Percentiles rank a stretch among this genome's conserved stretches.
These are phyloP conservation scores for Meyerozyma sp. DNA, from an alignment of 1,139 yeast genomes.

Conservation along the genomic window DNA sequence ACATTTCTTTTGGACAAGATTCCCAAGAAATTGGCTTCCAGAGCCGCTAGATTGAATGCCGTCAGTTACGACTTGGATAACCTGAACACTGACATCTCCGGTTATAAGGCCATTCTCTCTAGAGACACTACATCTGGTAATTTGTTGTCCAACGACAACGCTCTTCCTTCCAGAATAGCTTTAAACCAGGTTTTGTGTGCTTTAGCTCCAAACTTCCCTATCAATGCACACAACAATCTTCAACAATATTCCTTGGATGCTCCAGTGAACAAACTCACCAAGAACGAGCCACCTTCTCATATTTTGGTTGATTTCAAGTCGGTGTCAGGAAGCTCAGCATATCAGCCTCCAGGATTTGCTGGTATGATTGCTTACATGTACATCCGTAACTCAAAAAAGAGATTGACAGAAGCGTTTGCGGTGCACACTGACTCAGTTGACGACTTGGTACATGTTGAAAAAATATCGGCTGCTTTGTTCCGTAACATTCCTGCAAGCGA, in stretches of 20 bases:
- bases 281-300: conserved; percentile 61
- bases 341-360: conserved; percentile 63
- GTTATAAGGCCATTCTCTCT: conserved; percentile 66
- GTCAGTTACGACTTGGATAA: conserved; percentile 38
- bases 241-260: conserved; percentile 38
- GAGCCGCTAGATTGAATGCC: conserved; percentile 35
- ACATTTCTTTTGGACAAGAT: conserved; percentile 59
- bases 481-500: conserved; percentile 73
- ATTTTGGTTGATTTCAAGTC: conserved; percentile 76
- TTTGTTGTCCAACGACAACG: conserved; percentile 39
- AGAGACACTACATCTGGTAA: conserved; percentile 63
- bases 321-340: conserved; percentile 56
- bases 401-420: conserved; percentile 78
- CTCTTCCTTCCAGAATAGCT: conserved; percentile 57
- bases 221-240: conserved; percentile 31
- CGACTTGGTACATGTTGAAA: conserved; percentile 58
- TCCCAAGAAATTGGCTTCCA: conserved; percentile 59
- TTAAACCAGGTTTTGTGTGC: conserved; percentile 68
- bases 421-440: conserved; percentile 57
- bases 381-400: conserved; percentile 57
- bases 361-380: conserved; percentile 73
- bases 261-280: conserved; percentile 39
- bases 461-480: conserved; percentile 74
- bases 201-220: conserved; percentile 68
- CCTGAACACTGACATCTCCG: conserved; percentile 58